Evolutionary conservation across 1,139 yeast genomes (phyloP).

Genomic region (Kodamaea derodonti): DNA sequence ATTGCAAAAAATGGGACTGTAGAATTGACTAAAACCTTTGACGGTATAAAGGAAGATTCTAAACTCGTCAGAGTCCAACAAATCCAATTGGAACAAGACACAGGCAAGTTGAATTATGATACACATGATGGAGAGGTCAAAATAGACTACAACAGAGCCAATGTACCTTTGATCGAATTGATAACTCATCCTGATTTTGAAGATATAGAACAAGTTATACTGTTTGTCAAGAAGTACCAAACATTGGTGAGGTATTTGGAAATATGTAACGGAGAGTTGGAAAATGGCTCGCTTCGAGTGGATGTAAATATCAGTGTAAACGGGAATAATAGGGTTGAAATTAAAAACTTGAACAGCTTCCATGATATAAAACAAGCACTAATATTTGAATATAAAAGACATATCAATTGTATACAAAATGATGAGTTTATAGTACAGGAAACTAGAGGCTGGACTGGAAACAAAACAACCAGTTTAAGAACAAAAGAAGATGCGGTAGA

Average conservation of each 20-base stretch:
- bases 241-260: constrained; percentile 61
- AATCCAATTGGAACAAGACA: constrained; percentile 89
- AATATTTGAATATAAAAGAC: constrained; percentile 71
- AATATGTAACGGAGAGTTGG: constrained; percentile 86
- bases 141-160: constrained; percentile 80
- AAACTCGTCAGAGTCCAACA: constrained; percentile 58
- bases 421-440: constrained; percentile 47
- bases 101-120: constrained; percentile 75
- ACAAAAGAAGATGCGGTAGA: constrained; percentile 80
- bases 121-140: constrained; percentile 38
- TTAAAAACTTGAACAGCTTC: constrained; percentile 83
- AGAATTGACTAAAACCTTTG: constrained; percentile 45
- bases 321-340: constrained; percentile 71
- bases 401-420: constrained; percentile 37
- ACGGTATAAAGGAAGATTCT: constrained; percentile 44
- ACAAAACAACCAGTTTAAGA: constrained; percentile 59
- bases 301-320: constrained; percentile 87
- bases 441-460: constrained; percentile 92
- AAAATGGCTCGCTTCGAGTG: constrained; percentile 91
- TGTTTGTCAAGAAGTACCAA: constrained; percentile 80
- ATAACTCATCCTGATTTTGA: constrained; percentile 89
- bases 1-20: constrained; percentile 67
- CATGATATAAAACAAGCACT: constrained; percentile 79
- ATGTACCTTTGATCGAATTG: constrained; percentile 83
- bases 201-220: constrained; percentile 62